A percentile compares a stretch with the other conserved stretches of the same genome.
Evolutionary conservation across 306 rosid species (phyloP).

Genomic region (Begonia masoniana): DNA sequence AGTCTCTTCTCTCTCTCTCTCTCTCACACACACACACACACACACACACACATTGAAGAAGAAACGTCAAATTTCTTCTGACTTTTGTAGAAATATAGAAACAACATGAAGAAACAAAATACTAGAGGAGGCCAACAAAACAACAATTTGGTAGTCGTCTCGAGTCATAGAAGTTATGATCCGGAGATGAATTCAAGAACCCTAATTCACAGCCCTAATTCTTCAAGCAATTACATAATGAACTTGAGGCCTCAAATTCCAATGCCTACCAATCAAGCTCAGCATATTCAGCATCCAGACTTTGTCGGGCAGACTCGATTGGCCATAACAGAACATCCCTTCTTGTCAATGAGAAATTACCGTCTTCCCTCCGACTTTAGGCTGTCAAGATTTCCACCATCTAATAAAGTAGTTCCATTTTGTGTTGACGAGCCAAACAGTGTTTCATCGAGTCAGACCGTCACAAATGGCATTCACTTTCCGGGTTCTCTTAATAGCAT

Average conservation of each 20-base stretch:
- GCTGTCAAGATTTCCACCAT: neutral
- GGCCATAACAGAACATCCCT: neutral
- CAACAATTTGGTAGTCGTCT: neutral
- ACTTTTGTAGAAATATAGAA: constrained; percentile 11
- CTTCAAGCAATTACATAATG: neutral
- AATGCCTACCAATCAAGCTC: neutral
- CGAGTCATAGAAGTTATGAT: neutral
- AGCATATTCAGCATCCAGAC: neutral
- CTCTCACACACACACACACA: neutral
- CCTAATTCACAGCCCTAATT: neutral
- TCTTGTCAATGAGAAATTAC: neutral
- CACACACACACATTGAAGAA: too few species aligned
- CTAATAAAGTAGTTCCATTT: too few species aligned
- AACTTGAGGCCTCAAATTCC: neutral
- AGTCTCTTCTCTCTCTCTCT: neutral
- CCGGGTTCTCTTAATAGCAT: too few species aligned
- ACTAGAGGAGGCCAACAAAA: neutral
- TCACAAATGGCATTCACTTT: too few species aligned
- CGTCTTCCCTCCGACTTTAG: neutral
- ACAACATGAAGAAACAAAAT: constrained; percentile 2
- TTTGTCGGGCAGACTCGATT: neutral
- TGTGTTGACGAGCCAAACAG: too few species aligned
- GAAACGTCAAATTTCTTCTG: neutral
- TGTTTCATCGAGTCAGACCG: too few species aligned
- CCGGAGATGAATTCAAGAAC: neutral